These are phyloP conservation scores for Penicillium chermesinum DNA, from an alignment of 495 filamentous ascomycete genomes.

Conservation along the genomic window DNA sequence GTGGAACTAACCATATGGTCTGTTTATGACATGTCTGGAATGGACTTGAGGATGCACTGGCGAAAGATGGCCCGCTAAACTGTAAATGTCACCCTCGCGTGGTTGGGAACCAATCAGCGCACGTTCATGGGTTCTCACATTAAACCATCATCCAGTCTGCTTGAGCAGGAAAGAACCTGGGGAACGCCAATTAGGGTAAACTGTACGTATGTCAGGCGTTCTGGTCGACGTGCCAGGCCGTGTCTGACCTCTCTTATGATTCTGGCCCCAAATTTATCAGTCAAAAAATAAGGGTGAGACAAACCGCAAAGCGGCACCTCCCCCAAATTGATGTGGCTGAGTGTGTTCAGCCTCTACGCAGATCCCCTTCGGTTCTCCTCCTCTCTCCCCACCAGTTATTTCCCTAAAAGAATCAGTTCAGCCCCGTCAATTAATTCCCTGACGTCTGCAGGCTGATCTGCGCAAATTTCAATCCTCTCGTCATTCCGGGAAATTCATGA, in stretches of 20 bases:
- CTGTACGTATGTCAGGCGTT: too few relatives aligned
- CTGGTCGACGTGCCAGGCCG: too few relatives aligned
- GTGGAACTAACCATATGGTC: too few relatives aligned
- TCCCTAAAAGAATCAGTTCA: slow-evolving; percentile 6
- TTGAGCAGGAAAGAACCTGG: too few relatives aligned
- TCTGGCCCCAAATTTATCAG: background rate
- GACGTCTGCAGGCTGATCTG: background rate
- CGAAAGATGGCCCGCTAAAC: background rate
- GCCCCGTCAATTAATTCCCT: slow-evolving; percentile 7
- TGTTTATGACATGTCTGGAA: too few relatives aligned
- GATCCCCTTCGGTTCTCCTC: slow-evolving; percentile 18
- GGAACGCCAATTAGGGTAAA: too few relatives aligned
- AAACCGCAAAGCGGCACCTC: background rate
- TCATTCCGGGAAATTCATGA: slow-evolving; percentile 16
- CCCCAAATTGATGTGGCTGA: slow-evolving; percentile 16
- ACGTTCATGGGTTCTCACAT: background rate
- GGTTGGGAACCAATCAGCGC: background rate
- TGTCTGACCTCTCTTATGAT: too few relatives aligned
- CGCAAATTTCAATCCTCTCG: background rate
- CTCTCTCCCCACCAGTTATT: slow-evolving; percentile 22
- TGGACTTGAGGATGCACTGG: background rate
- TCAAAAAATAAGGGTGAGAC: background rate
- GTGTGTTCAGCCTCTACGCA: slow-evolving; percentile 11
- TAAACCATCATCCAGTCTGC: too few relatives aligned
- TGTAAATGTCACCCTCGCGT: background rate